Evolutionary conservation across 345 rosid genomes (phyloP).

Genomic region (Durio zibethinus): DNA sequence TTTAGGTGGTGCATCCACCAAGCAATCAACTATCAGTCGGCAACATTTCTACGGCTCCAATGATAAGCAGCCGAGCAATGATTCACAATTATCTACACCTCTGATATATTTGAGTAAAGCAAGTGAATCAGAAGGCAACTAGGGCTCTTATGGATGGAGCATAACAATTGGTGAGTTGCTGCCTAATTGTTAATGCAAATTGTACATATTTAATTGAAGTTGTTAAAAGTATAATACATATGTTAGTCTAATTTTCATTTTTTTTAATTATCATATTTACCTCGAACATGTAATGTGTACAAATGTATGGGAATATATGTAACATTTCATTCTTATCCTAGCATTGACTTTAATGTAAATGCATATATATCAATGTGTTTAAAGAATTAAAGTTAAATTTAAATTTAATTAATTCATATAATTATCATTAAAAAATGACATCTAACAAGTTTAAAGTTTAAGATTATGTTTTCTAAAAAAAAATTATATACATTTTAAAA

Average conservation of each 20-base stretch:
- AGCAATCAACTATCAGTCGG: background rate
- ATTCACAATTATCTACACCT: background rate
- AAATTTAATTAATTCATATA: too few species aligned
- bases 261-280: background rate
- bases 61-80: background rate
- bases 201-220: background rate
- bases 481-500: too few species aligned
- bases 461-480: too few species aligned
- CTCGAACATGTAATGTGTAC: too few species aligned
- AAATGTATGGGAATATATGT: too few species aligned
- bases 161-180: background rate
- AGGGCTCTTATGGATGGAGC: background rate
- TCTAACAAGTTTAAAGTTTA: too few species aligned
- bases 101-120: background rate
- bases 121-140: background rate
- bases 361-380: too few species aligned
- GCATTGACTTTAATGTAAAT: too few species aligned
- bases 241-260: background rate
- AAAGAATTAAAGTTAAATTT: too few species aligned
- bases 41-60: background rate
- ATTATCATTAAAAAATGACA: too few species aligned
- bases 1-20: constrained; percentile 3
- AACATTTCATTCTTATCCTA: background rate
- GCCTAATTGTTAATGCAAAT: background rate
- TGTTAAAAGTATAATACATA: background rate